Evolutionary conservation across 106 monocot species (phyloP).

Genomic region (Iris macrosiphon): DNA sequence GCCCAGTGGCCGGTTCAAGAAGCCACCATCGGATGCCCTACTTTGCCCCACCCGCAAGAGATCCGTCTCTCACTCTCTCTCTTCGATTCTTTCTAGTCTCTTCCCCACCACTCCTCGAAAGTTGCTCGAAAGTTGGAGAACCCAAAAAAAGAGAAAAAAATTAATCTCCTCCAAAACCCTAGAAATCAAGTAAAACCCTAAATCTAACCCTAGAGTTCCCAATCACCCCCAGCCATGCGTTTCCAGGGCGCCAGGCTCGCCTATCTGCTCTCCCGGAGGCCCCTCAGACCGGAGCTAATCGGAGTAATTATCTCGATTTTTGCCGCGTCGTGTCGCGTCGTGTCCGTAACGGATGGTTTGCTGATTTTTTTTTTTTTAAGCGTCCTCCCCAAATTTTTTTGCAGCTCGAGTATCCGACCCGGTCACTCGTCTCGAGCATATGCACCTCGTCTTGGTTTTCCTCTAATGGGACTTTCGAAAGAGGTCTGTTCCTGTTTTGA

Average conservation of each 20-base stretch:
- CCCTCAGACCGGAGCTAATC: conserved; percentile 17
- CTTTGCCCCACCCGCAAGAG: too few species aligned
- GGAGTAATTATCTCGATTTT: not conserved
- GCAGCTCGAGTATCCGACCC: conserved; percentile 16
- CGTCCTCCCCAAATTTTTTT: not conserved
- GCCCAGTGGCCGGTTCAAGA: too few species aligned
- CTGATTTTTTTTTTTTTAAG: not conserved
- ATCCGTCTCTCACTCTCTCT: too few species aligned
- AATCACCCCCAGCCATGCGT: conserved; percentile 21
- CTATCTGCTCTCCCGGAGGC: conserved; percentile 16
- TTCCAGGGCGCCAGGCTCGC: conserved; percentile 24
- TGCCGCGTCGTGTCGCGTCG: not conserved
- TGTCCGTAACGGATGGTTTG: not conserved
- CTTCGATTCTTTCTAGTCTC: too few species aligned
- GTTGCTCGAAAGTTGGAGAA: too few species aligned
- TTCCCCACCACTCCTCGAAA: too few species aligned
- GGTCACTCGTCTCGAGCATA: conserved; percentile 17
- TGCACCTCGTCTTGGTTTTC: conserved; percentile 23
- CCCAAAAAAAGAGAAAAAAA: too few species aligned
- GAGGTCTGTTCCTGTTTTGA: conserved; percentile 11
- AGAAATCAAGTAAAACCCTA: not conserved
- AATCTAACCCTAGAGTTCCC: conserved; percentile 1
- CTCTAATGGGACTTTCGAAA: conserved; percentile 2
- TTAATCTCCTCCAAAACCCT: not conserved
- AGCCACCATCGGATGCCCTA: too few species aligned